Percentiles rank a stretch among this genome's conserved stretches.
Evolutionary conservation across 768 basidiomycete species (phyloP).

Genomic region (Dendrothele bispora): DNA sequence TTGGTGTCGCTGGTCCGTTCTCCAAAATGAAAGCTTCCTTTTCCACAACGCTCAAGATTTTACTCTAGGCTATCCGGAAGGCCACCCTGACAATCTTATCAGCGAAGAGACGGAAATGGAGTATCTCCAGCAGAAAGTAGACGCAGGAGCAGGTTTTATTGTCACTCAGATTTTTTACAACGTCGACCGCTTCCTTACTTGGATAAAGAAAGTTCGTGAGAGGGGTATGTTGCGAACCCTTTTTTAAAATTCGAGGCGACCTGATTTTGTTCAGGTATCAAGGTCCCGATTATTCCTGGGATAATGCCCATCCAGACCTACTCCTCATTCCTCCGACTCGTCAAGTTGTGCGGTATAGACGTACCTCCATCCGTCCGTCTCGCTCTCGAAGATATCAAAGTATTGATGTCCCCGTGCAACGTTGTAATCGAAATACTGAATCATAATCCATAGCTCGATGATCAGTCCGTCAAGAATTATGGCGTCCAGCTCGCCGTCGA

Average conservation of each 20-base stretch:
- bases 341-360: conserved; percentile 80
- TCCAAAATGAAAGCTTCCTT: neutral
- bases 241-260: neutral
- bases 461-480: conserved; percentile 91
- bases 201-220: conserved; percentile 71
- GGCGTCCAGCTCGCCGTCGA: conserved; percentile 84
- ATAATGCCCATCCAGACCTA: conserved; percentile 99
- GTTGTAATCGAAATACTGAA: conserved; percentile 1
- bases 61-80: conserved; percentile 85
- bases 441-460: conserved; percentile 67
- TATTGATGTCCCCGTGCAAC: conserved; percentile 25
- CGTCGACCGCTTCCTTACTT: conserved; percentile 78
- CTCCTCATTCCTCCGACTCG: conserved; percentile 87
- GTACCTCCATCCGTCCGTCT: conserved; percentile 69
- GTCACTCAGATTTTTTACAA: conserved; percentile 98
- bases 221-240: conserved; percentile 58
- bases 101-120: conserved; percentile 65
- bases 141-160: conserved; percentile 95
- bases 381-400: conserved; percentile 75
- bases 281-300: conserved; percentile 88
- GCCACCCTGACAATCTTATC: conserved; percentile 63
- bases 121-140: conserved; percentile 81
- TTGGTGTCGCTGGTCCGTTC: conserved; percentile 85
- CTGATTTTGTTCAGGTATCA: conserved; percentile 60
- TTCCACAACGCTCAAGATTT: conserved; percentile 2